Base-by-base conservation (phyloP, 441 rosid genomes). In the Raphanus hybrid region DNA sequence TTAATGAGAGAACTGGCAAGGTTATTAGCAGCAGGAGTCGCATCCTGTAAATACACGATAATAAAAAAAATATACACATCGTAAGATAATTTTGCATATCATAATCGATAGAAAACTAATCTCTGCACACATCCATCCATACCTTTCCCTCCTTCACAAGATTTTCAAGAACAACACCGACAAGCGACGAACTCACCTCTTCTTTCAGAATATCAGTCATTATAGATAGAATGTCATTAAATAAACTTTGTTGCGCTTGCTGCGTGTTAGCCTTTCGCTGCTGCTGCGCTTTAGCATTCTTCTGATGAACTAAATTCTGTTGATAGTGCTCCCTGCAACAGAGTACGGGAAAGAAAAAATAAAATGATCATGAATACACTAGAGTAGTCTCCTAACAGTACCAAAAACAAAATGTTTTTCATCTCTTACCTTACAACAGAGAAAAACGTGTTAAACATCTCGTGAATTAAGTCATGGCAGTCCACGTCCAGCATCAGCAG, bases 371-470 rank as follows among this genome's bases (percentile, higher is more conserved):
- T 52, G 43, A 23, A 0, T 23, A 23, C 26, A 23, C 26, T 0
- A 23, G 26, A 23, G 26, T 23, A 23, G 26, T 32, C 35, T 32
- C 1, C 1, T 32, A 32, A 68, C 34, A 45, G 29, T 16, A 16
- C 0, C 0, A 23, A 2, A 61, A 52, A 14, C 3, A n/a, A 69
- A 20, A 10, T 5, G 20, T 8, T 70, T 37, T 37, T 63, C 50
- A 74, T 45, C 55, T 64, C 81, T 73, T 54, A 95, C 98, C 99
- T 80, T 77, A 85, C 94, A 80, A 85, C 78, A 55, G 92, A 85
- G 87, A 96, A 96, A 93, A 89, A 89, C 45, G 74, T 77, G 57
- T 84, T 85, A 82, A 96, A 96, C 97, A 96, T 89, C 73, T 92
- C 87, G 74, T 84, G 79, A 70, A 90, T 81, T 67, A 96, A 87